Base-by-base conservation (phyloP, 495 filamentous ascomycete genomes). In the Articulospora tetracladia region DNA sequence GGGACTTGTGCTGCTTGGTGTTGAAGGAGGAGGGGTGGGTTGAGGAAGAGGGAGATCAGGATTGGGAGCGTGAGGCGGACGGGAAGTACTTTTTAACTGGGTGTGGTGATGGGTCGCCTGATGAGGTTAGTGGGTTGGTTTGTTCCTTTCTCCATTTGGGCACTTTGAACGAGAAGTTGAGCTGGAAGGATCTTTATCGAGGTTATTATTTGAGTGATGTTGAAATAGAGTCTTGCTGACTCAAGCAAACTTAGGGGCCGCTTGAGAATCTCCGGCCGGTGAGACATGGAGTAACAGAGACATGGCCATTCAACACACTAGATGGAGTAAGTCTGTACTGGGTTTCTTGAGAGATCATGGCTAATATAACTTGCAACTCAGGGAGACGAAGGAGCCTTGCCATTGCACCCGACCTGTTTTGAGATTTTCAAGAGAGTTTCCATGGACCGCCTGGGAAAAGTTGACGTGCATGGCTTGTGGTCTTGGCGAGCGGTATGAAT, bases 341-440 rank as follows among this genome's bases (percentile, higher is more conserved):
- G 23, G 0, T 50, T 17, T 32, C 27, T 46, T 13, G n/a, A n/a
- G n/a, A n/a, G n/a, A n/a, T n/a, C n/a, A n/a, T 22, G 8, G 23
- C 52, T 61, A 7, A 60, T 41, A 1, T 44, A 19, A 44, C n/a
- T 15, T 3, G 15, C 8, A 44, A n/a, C n/a, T n/a, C 17, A 44
- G 55, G 46, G 36, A 48, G 53, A 55, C 19, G 50, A 46, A 11
- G 48, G 57, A 26, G 65, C 64, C 7, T 63, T 73, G 67, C 73
- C 72, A 0, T 72, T 75, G 39, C 71, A 75, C 53, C 71, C 73
- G 1, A 67, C 69, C 53, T 73, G 72, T 57, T 71, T 75, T 36
- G 72, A 74, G 36, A 70, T 72, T 17, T 73, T 68, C 47, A 64
- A 50, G 13, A 64, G 62, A 3, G 60, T 69, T 28, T 69, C 69